Evolutionary conservation across 176 grass and related monocot species (phyloP), one percentile per base, ranked within the genome.

Genomic region (Neostapfia colusana): DNA sequence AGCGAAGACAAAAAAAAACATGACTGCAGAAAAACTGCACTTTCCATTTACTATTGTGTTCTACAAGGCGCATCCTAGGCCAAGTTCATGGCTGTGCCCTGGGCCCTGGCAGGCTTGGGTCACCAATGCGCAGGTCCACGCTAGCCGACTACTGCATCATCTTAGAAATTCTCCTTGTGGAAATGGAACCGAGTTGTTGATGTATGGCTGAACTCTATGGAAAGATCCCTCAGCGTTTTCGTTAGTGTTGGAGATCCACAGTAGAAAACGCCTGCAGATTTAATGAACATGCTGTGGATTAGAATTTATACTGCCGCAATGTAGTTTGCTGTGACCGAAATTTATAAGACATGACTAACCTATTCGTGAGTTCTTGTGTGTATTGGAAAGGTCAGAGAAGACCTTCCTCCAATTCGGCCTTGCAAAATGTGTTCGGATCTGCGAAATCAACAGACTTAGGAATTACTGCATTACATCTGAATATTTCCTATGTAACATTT

Each of bases 321-420:
- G 57, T 63, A 43, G 18, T 26, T 20, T 69, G 26, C 75, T 81
- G 46, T 24, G n/a, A 8, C 53, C 21, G n/a, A 9, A 56, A 9
- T 56, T 23, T 11, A 26, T 58, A 21, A 25, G 23, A 26, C 3
- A 58, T 25, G 55, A 58, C 55, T 26, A 26, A 99, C 96, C 96
- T 78, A 99, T 92, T 44, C 87, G 87, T 41, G 89, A 92, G 57
- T 86, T 88, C 74, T 89, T 95, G 74, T 99, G 96, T 20, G 82
- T 57, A 54, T 77, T 85, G 12, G 96, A 87, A 55, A 95, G 86
- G 83, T 99, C 89, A 46, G 87, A 82, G 55, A 99, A 99, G 20
- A 99, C 96, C 65, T 95, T 99, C 77, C 96, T 99, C 96, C 96
- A 99, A 62, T 99, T 99, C 27, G 96, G 96, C 68, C 96, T 90